These are phyloP conservation scores for Cucurbita pepo DNA, from an alignment of 306 rosid species.

Conservation along the genomic window DNA sequence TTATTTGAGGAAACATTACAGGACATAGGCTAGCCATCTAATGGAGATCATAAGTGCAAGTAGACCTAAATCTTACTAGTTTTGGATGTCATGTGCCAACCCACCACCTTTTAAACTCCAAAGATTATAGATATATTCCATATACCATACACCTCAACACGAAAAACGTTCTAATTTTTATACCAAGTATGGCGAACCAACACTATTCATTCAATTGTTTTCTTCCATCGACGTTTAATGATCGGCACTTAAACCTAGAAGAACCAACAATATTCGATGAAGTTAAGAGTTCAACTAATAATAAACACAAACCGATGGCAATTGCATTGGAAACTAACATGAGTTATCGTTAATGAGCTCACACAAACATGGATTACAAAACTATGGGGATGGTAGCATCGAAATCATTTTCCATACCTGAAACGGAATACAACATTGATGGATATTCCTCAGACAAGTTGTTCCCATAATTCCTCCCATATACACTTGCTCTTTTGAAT, in stretches of 20 bases:
- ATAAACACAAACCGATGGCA: not conserved
- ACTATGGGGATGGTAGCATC: not conserved
- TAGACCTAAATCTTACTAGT: not conserved
- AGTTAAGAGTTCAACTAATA: not conserved
- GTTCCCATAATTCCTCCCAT: constrained; percentile 52
- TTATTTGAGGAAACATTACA: not conserved
- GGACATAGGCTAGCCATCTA: not conserved
- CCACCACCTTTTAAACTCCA: not conserved
- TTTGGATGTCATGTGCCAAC: not conserved
- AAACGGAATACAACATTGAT: constrained; percentile 8
- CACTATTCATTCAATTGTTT: not conserved
- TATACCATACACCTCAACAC: not conserved
- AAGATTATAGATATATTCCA: not conserved
- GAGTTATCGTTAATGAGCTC: not conserved
- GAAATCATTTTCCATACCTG: constrained; percentile 24
- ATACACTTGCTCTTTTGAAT: constrained; percentile 71
- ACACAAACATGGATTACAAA: not conserved
- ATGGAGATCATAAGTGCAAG: not conserved
- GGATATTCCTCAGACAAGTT: constrained; percentile 20
- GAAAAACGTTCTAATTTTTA: not conserved
- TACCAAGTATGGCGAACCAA: not conserved
- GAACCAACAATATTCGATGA: not conserved
- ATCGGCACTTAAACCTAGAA: not conserved
- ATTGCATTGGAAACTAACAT: not conserved
- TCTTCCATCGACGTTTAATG: no score